Base-by-base conservation (phyloP, 164 flowering plant genomes). In the Echeveria elegans region DNA sequence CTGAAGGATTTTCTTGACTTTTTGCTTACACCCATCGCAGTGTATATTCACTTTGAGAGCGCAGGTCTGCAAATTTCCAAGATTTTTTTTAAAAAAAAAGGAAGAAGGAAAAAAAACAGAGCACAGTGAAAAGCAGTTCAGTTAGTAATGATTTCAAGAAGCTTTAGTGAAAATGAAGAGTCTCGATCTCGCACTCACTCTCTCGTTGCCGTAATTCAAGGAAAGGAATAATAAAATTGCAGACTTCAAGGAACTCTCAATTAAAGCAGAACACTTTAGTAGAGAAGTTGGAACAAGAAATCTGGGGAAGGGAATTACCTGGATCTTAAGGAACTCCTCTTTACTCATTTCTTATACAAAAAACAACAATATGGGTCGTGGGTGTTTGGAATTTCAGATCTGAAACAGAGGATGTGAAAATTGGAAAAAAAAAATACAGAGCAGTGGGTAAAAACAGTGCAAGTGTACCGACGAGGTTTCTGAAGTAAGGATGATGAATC, bases 311-410 rank as follows among this genome's bases (percentile, higher is more conserved):
- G 24, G 56, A 56, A 56, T 28, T 82, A 89, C 96, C 96, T 83
- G 92, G 77, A 85, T 83, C 90, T 87, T 86, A 80, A 87, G 71
- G 31, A 85, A 75, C 86, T 86, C 96, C 72, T 89, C 90, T 78
- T 87, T 86, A 79, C 92, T 87, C 96, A 87, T 63, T 64, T 66
- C 45, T 67, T 29, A 30, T 11, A 43, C 70, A 28, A 47, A 68
- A 67, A 45, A 24, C 38, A 63, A 63, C 61, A 43, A 63, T 32
- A 21, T 66, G 72, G 76, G 43, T 38, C 1, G 12, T 1, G 5
- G 8, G 12, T 38, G 15, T 14, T 43, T 14, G 18, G 4, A 11
- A 19, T 60, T n/a, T 70, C 63, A 66, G 73, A 43, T 50, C 61
- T 26, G 65, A 63, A 64, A 11, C 50, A 63, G 47, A 36, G 75